A percentile compares a stretch with the other conserved stretches of the same genome.
Evolutionary conservation across 306 rosid species (phyloP).

Genomic region (Argentina anserina): DNA sequence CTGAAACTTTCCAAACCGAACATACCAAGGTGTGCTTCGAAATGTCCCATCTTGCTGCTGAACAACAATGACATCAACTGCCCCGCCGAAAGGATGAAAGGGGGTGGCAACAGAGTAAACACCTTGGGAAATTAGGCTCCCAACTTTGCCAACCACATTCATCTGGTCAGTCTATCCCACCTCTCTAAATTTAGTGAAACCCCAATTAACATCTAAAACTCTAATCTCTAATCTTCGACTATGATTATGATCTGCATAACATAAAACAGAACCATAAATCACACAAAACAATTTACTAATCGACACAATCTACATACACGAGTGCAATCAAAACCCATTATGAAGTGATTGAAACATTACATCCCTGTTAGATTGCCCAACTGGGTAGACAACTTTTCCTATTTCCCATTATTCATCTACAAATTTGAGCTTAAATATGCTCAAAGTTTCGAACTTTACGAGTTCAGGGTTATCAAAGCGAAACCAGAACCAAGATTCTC

Average conservation of each 20-base stretch:
- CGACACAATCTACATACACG: constrained; percentile 1
- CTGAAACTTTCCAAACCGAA: constrained; percentile 93
- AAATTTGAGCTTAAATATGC: neutral
- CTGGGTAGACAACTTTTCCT: neutral
- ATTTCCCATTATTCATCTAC: neutral
- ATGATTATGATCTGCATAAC: constrained; percentile 39
- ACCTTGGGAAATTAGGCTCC: constrained; percentile 79
- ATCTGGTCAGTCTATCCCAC: constrained; percentile 38
- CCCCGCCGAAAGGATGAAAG: constrained; percentile 98
- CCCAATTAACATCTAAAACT: constrained; percentile 28
- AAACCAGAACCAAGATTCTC: neutral
- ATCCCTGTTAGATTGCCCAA: constrained; percentile 8
- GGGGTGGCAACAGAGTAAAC: constrained; percentile 95
- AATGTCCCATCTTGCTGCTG: constrained; percentile 94
- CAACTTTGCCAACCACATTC: constrained; percentile 91
- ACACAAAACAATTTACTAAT: neutral
- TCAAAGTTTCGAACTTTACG: neutral
- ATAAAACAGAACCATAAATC: constrained; percentile 5
- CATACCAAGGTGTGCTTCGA: constrained; percentile 92
- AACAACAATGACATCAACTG: constrained; percentile 93
- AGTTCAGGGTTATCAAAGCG: constrained; percentile 7
- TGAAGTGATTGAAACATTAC: constrained; percentile 9
- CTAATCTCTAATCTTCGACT: constrained; percentile 19
- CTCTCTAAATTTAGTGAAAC: constrained; percentile 31
- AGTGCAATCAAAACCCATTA: neutral